phyloP scores from a whole-genome alignment of 164 flowering plant species.

The Sedum album region DNA sequence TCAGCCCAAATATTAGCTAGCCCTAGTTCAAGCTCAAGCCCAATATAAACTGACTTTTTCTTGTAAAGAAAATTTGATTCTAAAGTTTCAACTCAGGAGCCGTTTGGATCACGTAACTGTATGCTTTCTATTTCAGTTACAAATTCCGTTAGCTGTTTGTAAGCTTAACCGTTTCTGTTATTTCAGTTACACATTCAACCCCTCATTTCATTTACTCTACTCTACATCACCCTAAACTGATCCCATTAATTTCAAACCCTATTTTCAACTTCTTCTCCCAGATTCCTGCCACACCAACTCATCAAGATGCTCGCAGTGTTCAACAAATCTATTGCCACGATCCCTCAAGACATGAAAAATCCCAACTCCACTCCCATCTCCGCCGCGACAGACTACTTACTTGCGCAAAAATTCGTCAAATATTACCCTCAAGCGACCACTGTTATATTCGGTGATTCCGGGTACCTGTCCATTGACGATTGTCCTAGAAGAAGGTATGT shows the following conservation, averaged over 20 bases:
- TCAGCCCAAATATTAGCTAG: too few relatives aligned
- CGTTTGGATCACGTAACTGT: too few relatives aligned
- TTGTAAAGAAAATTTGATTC: too few relatives aligned
- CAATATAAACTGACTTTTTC: too few relatives aligned
- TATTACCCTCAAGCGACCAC: not conserved
- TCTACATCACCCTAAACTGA: not conserved
- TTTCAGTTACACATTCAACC: not conserved
- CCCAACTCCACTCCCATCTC: not conserved
- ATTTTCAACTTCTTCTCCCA: not conserved
- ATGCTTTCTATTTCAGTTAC: not conserved
- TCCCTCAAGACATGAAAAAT: not conserved
- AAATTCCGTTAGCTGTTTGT: not conserved
- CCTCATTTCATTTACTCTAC: not conserved
- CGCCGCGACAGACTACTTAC: not conserved
- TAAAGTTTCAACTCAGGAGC: too few relatives aligned
- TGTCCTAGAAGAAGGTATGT: not conserved
- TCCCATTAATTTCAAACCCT: not conserved
- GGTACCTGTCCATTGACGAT: not conserved
- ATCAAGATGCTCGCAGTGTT: constrained; percentile 1
- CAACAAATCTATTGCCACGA: not conserved
- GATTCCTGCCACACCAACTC: not conserved
- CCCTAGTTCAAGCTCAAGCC: too few relatives aligned
- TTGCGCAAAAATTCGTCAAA: not conserved
- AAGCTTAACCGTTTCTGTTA: not conserved
- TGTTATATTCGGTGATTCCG: not conserved